Conservation (phyloP, 2,329 filamentous ascomycete genomes). For the Magnaporthiopsis poae region DNA sequence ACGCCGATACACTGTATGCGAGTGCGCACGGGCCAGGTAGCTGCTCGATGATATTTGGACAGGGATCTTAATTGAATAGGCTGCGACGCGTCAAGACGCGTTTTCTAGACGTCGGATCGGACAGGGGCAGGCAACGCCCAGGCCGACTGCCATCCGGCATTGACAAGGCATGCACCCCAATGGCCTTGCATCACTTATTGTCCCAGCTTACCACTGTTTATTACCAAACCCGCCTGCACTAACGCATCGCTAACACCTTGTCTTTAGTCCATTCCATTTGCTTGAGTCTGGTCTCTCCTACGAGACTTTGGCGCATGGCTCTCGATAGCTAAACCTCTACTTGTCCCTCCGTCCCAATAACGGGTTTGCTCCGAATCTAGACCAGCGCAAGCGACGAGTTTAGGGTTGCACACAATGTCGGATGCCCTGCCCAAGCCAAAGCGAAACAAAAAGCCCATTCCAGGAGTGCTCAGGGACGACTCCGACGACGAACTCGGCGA, state of each 20-base stretch:
- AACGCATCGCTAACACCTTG: neutral
- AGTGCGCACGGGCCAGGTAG: neutral
- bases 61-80: slow-evolving; percentile 4
- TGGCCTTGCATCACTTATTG: neutral
- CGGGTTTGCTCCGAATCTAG: neutral
- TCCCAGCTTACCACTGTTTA: neutral
- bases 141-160: neutral
- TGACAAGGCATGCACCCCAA: neutral
- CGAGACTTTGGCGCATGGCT: neutral
- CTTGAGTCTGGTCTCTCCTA: neutral
- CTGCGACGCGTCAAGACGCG: neutral
- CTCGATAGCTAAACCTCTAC: neutral
- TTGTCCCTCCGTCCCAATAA: neutral
- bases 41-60: neutral
- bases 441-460: slow-evolving; percentile 16
- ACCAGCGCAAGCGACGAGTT: neutral
- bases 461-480: slow-evolving; percentile 62
- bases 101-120: neutral
- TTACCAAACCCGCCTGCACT: neutral
- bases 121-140: neutral
- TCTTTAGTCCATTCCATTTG: neutral
- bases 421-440: neutral
- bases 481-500: slow-evolving; percentile 78
- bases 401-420: neutral
- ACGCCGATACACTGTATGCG: neutral